Evolutionary conservation across 2,329 filamentous ascomycete genomes (phyloP).

Genomic region (Plectosphaerella sp.): DNA sequence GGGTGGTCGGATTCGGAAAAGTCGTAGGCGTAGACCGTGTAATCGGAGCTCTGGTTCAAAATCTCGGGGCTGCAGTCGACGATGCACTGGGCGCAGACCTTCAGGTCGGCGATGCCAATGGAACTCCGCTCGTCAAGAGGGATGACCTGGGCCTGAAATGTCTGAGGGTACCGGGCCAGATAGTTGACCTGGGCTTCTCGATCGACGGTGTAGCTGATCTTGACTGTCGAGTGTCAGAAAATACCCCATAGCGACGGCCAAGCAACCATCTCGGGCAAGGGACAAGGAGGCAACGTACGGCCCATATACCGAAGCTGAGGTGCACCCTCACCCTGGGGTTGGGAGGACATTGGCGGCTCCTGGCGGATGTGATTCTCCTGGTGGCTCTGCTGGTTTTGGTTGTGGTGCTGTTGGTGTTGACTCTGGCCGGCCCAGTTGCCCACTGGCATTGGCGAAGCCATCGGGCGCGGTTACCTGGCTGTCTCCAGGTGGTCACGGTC

Average conservation of each 20-base stretch:
- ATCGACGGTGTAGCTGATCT: slow-evolving; percentile 96
- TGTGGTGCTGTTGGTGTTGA: slow-evolving; percentile 12
- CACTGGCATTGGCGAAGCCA: slow-evolving; percentile 34
- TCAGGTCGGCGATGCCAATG: slow-evolving; percentile 85
- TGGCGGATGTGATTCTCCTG: slow-evolving; percentile 1
- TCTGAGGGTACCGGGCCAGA: slow-evolving; percentile 77
- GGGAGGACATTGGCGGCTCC: neutral
- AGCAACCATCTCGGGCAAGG: neutral
- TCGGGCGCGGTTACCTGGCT: slow-evolving; percentile 10
- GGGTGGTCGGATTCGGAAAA: slow-evolving; percentile 94
- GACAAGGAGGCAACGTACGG: slow-evolving; percentile 43
- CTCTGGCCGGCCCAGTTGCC: slow-evolving; percentile 24
- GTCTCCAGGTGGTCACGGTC: neutral
- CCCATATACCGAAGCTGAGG: slow-evolving; percentile 61
- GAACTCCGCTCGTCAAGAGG: slow-evolving; percentile 73
- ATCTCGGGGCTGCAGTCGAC: slow-evolving; percentile 79
- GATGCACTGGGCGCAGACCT: slow-evolving; percentile 82
- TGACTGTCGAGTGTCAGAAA: slow-evolving; percentile 54
- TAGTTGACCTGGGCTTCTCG: slow-evolving; percentile 83
- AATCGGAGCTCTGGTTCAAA: slow-evolving; percentile 69
- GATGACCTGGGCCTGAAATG: slow-evolving; percentile 75
- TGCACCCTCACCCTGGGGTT: slow-evolving; percentile 39
- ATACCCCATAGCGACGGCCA: neutral
- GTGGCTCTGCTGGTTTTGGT: slow-evolving; percentile 11
- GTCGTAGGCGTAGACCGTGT: slow-evolving; percentile 95